These are phyloP conservation scores for Balamuthia mandrillaris DNA, from an alignment of 208 protist species.

Conservation along the genomic window DNA sequence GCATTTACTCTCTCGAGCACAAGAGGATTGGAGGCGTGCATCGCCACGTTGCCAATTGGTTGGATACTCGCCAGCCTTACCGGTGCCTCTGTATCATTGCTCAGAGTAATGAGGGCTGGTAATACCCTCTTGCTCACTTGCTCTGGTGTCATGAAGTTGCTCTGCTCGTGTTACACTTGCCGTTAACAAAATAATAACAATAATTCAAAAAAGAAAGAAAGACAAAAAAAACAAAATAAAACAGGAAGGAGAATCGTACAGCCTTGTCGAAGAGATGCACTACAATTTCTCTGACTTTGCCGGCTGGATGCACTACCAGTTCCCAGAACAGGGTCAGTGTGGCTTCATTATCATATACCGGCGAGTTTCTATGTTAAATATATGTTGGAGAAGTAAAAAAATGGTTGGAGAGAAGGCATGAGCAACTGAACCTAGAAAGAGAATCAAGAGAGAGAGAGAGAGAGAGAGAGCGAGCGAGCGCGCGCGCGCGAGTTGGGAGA, in stretches of 20 bases:
- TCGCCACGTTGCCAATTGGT: neutral
- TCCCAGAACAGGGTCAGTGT: slow-evolving; percentile 1
- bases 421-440: neutral
- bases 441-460: neutral
- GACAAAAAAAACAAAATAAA: neutral
- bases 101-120: slow-evolving; percentile 24
- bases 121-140: slow-evolving; percentile 24
- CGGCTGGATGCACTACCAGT: slow-evolving; percentile 20
- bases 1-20: slow-evolving; percentile 25
- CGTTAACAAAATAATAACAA: neutral
- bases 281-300: neutral
- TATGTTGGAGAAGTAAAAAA: too few species aligned
- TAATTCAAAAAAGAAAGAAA: neutral
- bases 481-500: too few species aligned
- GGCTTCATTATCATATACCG: neutral
- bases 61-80: neutral
- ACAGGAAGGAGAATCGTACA: neutral
- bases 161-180: neutral
- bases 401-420: neutral
- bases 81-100: slow-evolving; percentile 21
- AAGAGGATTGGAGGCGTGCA: neutral
- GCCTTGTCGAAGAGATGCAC: neutral
- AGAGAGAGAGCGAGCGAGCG: too few species aligned
- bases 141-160: neutral
- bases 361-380: neutral